Conservation (phyloP, 192 early-diverging fungal genomes). For the Piromyces sp. region DNA sequence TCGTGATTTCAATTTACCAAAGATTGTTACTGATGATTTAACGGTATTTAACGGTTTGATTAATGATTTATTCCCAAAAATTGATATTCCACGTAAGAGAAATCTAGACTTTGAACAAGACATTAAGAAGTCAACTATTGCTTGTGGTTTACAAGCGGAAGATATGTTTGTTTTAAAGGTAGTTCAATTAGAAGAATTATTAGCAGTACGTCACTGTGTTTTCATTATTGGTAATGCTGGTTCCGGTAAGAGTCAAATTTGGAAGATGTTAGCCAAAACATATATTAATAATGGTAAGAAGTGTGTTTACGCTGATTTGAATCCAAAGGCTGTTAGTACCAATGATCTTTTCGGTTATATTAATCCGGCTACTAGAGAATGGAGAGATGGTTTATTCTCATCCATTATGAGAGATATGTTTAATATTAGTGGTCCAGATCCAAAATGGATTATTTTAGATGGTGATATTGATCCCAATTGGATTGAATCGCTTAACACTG, state of each 20-base stretch:
- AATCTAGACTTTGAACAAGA: conserved; percentile 39
- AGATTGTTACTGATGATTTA: conserved; percentile 46
- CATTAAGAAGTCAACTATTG: conserved; percentile 43
- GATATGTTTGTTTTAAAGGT: conserved; percentile 45
- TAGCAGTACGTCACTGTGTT: conserved; percentile 48
- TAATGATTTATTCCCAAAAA: conserved; percentile 44
- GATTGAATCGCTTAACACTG: conserved; percentile 50
- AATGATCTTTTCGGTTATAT: conserved; percentile 51
- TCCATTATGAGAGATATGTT: conserved; percentile 41
- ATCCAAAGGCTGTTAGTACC: conserved; percentile 47
- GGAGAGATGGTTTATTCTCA: conserved; percentile 51
- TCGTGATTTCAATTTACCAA: conserved; percentile 50
- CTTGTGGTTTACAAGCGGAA: conserved; percentile 40
- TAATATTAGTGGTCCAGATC: conserved; percentile 31
- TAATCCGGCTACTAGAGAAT: conserved; percentile 44
- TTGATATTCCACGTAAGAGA: conserved; percentile 35
- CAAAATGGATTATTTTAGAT: conserved; percentile 46
- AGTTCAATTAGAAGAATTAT: conserved; percentile 42
- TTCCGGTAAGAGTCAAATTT: conserved; percentile 43
- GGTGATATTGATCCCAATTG: conserved; percentile 51
- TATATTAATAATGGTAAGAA: conserved; percentile 37
- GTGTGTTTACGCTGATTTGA: conserved; percentile 32
- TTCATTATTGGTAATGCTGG: conserved; percentile 51
- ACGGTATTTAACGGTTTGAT: conserved; percentile 48
- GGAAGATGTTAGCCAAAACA: conserved; percentile 45